Evolutionary conservation across 2,329 filamentous ascomycete genomes (phyloP), one percentile per base, ranked within the genome.

Genomic region (Talaromyces sp.): DNA sequence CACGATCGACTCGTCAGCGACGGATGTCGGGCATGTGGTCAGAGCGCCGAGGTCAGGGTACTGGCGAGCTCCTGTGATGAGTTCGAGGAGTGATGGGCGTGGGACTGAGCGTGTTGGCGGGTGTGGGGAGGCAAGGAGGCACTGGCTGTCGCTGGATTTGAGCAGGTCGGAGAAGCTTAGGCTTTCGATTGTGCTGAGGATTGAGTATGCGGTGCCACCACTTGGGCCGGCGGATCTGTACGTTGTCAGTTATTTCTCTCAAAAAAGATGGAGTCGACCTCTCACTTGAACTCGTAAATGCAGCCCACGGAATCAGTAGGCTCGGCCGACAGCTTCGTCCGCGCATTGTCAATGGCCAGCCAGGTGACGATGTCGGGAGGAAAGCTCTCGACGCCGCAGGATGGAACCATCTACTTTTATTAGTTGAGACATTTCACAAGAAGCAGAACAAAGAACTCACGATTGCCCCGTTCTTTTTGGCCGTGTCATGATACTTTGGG

Each of bases 181-280:
- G 66, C 61, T 80, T 52, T 73, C 80, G 63, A 85, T 78, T 9
- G 84, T 69, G 32, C 77, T 82, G 14, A 97, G 73, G 4, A 86
- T 77, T 0, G 91, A 92, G 35, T 84, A 81, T 4, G 93, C 75
- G 1, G 89, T 86, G 38, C 85, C 85, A 29, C 85, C 85, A 58
- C 82, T 85, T 3, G 80, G 72, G 6, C 77, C 77, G 5, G 78
- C 76, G 24, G 68, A 67, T 60, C 73, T 74, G 41, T n/a, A 3
- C 49, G 64, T 59, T 46, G 65, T 66, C 57, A 63, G 53, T 38
- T 10, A 3, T 51, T 35, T 29, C 10, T 58, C 24, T 58, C 14
- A 19, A 59, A 50, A 19, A 7, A 32, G 68, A 1, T 43, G 17
- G 9, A 21, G 14, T 50, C n/a, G 21, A 27, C 1, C 6, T 38